Evolutionary conservation across 306 rosid species (phyloP).

Genomic region (Sicyos baderoa): DNA sequence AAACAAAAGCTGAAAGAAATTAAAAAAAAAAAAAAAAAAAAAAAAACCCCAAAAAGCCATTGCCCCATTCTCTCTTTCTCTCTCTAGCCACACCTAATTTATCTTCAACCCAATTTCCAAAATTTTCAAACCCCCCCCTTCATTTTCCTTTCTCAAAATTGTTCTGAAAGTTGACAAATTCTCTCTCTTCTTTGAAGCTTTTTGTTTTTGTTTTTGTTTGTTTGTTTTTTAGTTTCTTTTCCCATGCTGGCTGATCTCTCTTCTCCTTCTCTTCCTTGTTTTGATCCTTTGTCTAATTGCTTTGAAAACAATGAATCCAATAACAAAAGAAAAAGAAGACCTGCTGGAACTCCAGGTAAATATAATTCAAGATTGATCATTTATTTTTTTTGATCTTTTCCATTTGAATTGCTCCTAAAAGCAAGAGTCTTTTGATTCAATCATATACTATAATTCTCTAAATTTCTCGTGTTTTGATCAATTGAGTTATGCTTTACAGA

Average conservation of each 20-base stretch:
- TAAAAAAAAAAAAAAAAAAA: no score
- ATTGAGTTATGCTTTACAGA: constrained; percentile 31
- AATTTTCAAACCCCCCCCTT: background rate
- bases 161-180: no score
- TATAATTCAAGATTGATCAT: no score
- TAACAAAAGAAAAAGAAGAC: constrained; percentile 78
- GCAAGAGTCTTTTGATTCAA: no score
- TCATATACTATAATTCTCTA: no score
- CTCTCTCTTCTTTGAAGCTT: background rate
- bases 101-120: no score
- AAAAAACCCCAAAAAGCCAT: no score
- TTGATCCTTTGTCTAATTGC: constrained; percentile 60
- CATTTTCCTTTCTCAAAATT: background rate
- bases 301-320: constrained; percentile 39
- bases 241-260: constrained; percentile 59
- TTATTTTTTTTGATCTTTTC: background rate
- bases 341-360: constrained; percentile 94
- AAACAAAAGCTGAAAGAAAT: background rate
- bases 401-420: background rate
- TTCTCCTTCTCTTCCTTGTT: constrained; percentile 22
- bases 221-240: no score
- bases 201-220: no score
- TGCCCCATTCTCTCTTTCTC: no score
- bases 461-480: background rate
- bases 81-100: no score